Conservation (phyloP, 2,329 filamentous ascomycete genomes). For the Canariomyces notabilis region DNA sequence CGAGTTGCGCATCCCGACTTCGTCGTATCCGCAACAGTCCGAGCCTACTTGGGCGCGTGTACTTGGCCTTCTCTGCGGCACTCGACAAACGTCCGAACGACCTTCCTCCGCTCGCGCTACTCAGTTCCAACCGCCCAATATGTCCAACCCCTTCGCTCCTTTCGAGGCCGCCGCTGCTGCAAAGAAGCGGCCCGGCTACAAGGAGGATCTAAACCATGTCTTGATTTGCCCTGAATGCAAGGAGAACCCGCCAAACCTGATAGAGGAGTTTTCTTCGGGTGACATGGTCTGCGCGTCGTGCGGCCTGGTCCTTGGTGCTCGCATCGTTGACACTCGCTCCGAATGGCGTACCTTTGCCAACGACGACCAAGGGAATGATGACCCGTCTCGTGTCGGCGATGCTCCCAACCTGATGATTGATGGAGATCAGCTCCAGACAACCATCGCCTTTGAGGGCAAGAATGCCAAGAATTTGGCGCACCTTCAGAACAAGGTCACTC, state of each 20-base stretch:
- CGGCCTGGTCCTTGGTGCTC: slow-evolving; percentile 82
- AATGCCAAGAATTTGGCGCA: slow-evolving; percentile 71
- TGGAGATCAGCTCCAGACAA: slow-evolving; percentile 82
- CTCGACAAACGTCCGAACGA: too few relatives aligned
- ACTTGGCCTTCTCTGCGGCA: too few relatives aligned
- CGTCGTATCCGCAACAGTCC: too few relatives aligned
- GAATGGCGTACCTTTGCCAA: slow-evolving; percentile 99
- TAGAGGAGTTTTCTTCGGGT: slow-evolving; percentile 87
- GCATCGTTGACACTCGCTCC: slow-evolving; percentile 90
- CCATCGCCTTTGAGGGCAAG: slow-evolving; percentile 74
- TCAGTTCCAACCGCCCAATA: slow-evolving; percentile 33
- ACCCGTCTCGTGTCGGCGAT: slow-evolving; percentile 96
- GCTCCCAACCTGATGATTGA: slow-evolving; percentile 85
- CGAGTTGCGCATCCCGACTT: too few relatives aligned
- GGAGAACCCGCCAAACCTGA: slow-evolving; percentile 83
- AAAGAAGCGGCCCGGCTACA: slow-evolving; percentile 44
- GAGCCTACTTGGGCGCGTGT: too few relatives aligned
- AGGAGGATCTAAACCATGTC: slow-evolving; percentile 75
- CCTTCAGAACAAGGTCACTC: slow-evolving; percentile 59
- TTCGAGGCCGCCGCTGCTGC: slow-evolving; percentile 21
- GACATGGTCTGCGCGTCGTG: slow-evolving; percentile 92
- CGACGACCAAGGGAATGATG: slow-evolving; percentile 92
- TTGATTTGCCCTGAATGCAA: slow-evolving; percentile 88
- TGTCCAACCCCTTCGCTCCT: slow-evolving; percentile 37
- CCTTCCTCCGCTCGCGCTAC: not conserved